Evolutionary conservation across 169 alveolate genomes (phyloP), one percentile per base, ranked within the genome.

Genomic region (Eimeria acervulina): DNA sequence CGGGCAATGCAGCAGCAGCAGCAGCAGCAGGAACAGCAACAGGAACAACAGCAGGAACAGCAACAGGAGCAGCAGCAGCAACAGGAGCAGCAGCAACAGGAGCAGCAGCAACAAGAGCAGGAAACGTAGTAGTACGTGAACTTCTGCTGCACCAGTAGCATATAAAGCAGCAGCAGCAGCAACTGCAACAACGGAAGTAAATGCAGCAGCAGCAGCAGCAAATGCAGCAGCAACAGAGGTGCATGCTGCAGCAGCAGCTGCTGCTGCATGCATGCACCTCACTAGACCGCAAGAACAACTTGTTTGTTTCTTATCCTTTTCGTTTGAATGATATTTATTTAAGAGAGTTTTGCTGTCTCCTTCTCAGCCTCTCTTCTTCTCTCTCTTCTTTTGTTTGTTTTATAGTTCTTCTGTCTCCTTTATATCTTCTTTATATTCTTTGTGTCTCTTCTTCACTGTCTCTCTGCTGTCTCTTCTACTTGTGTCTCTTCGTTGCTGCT

Each of bases 61-160:
- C 74, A 63, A n/a, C 74, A 19, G 74, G 28, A 63, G 74, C 74
- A 63, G 74, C 74, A 63, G 74, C 36, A 63, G 74, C 74, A 63
- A n/a, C 74, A 63, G 74, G 8, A 63, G 74, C 36, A 63, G 74
- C 74, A 63, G 74, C 74, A 63, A 21, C 36, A 63, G n/a, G 36
- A 63, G n/a, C 31, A 63, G 33, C 36, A 63, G 74, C 74, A 63
- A n/a, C 8, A 63, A 19, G 74, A 72, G 21, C 15, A 72, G 44
- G 6, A 31, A 31, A 19, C 2, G 83, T 4, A 72, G 10, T 38
- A 72, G 44, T 15, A 72, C 23, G 6, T n/a, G 40, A 28, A 23
- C 5, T 47, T 7, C 12, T 47, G 47, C 83, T n/a, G 83, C 83
- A 31, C n/a, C 44, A 72, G 40, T 5, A 23, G 44, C 23, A 72